Base-by-base conservation (phyloP, 176 grass and related monocot species). In the Juncus effusus region DNA sequence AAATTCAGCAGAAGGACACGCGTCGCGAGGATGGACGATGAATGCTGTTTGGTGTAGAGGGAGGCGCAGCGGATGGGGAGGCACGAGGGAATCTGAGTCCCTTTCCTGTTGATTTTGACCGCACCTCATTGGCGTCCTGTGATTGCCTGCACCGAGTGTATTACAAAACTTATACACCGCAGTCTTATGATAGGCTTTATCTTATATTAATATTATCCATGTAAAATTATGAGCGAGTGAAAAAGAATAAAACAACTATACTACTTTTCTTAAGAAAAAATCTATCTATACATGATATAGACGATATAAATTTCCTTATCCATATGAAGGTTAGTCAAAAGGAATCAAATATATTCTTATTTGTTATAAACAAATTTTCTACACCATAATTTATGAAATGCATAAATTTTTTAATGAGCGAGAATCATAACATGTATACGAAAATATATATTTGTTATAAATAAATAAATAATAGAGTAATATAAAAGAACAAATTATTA, bases 71-170 rank as follows among this genome's bases (percentile, higher is more conserved):
- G 67, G 67, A 71, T 71, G 13, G 10, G 36, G 8, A 1, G 13
- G 38, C n/a, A 56, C n/a, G 40, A 69, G 66, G 36, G 67, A 70
- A 70, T 70, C 51, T 70, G 44, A 47, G 35, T 11, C 19, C 11
- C 49, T 75, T 75, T 54, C 42, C 44, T 64, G 42, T 64, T 64
- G 60, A 63, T 64, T 75, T 75, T 64, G 72, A 75, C 72, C 58
- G 36, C 45, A 52, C 72, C 58, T 52, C 42, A 16, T 55, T 63
- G 38, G 44, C 19, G 38, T 16, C 8, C 53, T 2, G 36, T 42
- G 15, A 37, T 16, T 55, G 2, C 56, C 42, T 50, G 56, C 15
- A 47, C 70, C 54, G 6, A 4, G 44, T 47, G 9, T 47, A 47
- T 9, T 47, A 28, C 0, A 2, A 6, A 37, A 8, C 38, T 10